phyloP scores from a whole-genome alignment of 306 rosid genomes.

The Sechiopsis laciniata region DNA sequence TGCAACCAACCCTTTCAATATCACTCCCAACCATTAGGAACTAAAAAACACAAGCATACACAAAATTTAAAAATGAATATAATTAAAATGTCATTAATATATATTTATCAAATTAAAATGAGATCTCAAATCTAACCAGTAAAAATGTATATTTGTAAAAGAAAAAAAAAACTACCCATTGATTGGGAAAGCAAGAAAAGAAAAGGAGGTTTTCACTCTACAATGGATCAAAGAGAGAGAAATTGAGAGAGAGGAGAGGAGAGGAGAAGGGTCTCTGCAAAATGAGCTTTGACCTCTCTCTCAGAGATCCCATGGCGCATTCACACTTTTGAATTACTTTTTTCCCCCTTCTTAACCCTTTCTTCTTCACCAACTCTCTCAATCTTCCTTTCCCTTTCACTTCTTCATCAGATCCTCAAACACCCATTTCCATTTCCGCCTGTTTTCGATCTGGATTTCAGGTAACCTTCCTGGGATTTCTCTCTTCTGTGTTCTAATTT shows the following conservation, averaged over 20 bases:
- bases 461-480: conserved; percentile 4
- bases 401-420: conserved; percentile 2
- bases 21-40: no score
- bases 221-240: conserved; percentile 18
- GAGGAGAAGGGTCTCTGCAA: conserved; percentile 3
- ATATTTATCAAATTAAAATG: no score
- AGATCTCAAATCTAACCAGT: no score
- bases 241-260: not conserved
- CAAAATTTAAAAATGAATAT: no score
- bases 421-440: conserved; percentile 14
- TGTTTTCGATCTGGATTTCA: conserved; percentile 13
- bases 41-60: no score
- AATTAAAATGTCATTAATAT: no score
- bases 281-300: conserved; percentile 30
- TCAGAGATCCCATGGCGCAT: conserved; percentile 18
- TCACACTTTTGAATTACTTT: conserved; percentile 21
- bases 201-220: not conserved
- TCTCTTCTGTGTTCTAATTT: not conserved
- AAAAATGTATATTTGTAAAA: no score
- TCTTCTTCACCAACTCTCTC: not conserved
- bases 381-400: not conserved
- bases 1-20: no score
- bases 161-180: not conserved
- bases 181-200: not conserved
- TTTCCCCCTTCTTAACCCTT: conserved; percentile 9